phyloP scores from a whole-genome alignment of 2,329 filamentous ascomycete genomes.

The Geoglossum cookeanum region DNA sequence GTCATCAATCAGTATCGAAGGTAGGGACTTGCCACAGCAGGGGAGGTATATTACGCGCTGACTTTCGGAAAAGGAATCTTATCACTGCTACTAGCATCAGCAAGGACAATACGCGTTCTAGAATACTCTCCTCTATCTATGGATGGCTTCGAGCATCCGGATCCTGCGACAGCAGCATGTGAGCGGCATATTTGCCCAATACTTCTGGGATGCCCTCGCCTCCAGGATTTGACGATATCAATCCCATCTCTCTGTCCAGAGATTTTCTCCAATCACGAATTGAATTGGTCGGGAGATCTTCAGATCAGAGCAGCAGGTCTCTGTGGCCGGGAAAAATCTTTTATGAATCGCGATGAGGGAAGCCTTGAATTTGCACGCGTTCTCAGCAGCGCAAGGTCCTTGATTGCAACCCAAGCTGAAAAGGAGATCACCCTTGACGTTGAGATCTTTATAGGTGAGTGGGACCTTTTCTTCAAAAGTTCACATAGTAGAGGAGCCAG shows the following conservation, averaged over 20 bases:
- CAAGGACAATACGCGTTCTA: conserved; percentile 27
- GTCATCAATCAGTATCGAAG: conserved; percentile 31
- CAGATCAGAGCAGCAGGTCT: conserved; percentile 10
- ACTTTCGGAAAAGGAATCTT: conserved; percentile 22
- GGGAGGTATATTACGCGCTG: background rate
- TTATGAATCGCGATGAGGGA: conserved; percentile 4
- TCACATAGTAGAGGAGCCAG: background rate
- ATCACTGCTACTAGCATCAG: conserved; percentile 30
- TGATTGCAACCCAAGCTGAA: conserved; percentile 9
- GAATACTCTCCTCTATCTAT: conserved; percentile 27
- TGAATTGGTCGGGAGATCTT: conserved; percentile 11
- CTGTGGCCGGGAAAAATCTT: conserved; percentile 5
- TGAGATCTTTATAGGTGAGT: conserved; percentile 12
- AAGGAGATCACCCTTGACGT: conserved; percentile 9
- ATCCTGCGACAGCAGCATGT: background rate
- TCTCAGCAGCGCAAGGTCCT: conserved; percentile 9
- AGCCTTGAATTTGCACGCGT: conserved; percentile 8
- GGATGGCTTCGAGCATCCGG: background rate
- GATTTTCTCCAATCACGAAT: conserved; percentile 7
- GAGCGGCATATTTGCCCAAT: conserved; percentile 8
- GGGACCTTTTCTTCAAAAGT: background rate
- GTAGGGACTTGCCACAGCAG: conserved; percentile 4
- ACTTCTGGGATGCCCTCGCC: conserved; percentile 7
- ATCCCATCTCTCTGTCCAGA: conserved; percentile 9
- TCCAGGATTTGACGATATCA: conserved; percentile 8